These are phyloP conservation scores for Medicago ruthenica DNA, from an alignment of 306 rosid species.

Conservation along the genomic window DNA sequence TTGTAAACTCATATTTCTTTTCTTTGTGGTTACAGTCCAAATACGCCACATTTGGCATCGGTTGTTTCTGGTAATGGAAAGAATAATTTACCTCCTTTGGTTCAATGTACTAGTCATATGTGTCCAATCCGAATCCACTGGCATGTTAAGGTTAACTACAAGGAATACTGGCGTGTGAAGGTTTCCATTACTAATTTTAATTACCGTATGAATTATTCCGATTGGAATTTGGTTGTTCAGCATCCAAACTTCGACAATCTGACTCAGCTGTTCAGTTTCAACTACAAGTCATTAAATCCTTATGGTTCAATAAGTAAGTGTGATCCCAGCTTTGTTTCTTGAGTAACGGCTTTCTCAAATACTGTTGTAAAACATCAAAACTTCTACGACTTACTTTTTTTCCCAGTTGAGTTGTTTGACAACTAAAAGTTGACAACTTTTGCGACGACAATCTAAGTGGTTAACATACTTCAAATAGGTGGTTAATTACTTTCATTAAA, in stretches of 20 bases:
- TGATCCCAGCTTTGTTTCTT: slow-evolving; percentile 17
- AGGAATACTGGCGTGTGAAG: slow-evolving; percentile 88
- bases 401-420: too few relatives aligned
- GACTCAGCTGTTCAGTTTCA: slow-evolving; percentile 78
- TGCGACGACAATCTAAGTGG: not conserved
- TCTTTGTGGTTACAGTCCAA: slow-evolving; percentile 50
- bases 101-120: slow-evolving; percentile 86
- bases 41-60: slow-evolving; percentile 72
- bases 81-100: slow-evolving; percentile 61
- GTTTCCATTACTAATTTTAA: slow-evolving; percentile 79
- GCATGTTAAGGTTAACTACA: slow-evolving; percentile 85
- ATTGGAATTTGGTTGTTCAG: slow-evolving; percentile 86
- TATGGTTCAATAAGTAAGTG: slow-evolving; percentile 74
- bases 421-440: too few relatives aligned
- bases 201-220: slow-evolving; percentile 79
- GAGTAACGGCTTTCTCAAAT: not conserved
- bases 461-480: too few relatives aligned
- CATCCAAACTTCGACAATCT: slow-evolving; percentile 89
- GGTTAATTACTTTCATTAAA: too few relatives aligned
- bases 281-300: slow-evolving; percentile 76
- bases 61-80: slow-evolving; percentile 61
- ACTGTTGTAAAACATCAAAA: not conserved
- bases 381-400: too few relatives aligned
- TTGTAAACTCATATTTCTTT: slow-evolving; percentile 11
- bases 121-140: slow-evolving; percentile 92